Percentiles rank a stretch among this genome's conserved stretches.
Evolutionary conservation across 108 stramenopile genomes (phyloP).

Genomic region (Nannochloropsis gaditana): DNA sequence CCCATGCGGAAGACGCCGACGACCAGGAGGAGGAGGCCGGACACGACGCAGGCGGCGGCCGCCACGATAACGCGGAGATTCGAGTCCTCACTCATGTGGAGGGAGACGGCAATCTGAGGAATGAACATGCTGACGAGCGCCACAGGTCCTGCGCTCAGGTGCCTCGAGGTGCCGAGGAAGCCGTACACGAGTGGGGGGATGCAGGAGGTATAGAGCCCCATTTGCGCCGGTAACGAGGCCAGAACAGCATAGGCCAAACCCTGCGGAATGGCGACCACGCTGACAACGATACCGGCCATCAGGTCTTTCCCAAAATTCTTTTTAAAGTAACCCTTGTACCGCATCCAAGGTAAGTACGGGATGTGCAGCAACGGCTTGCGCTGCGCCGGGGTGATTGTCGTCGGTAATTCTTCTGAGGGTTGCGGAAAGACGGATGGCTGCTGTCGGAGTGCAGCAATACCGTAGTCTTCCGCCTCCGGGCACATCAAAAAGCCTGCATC

Average conservation of each 20-base stretch:
- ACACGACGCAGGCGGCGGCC: neutral
- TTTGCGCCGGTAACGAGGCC: slow-evolving; percentile 67
- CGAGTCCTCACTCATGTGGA: neutral
- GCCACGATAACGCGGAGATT: neutral
- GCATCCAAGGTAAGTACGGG: neutral
- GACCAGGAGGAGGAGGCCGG: slow-evolving; percentile 27
- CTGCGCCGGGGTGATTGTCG: neutral
- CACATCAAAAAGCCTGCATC: neutral
- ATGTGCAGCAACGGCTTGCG: neutral
- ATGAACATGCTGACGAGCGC: slow-evolving; percentile 56
- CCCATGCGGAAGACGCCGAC: slow-evolving; percentile 24
- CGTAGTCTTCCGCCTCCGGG: neutral
- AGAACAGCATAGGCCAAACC: slow-evolving; percentile 71
- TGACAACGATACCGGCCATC: slow-evolving; percentile 64
- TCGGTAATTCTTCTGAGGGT: neutral
- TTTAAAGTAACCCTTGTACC: neutral
- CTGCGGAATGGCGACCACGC: slow-evolving; percentile 73
- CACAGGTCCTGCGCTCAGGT: slow-evolving; percentile 73
- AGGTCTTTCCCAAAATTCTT: slow-evolving; percentile 31
- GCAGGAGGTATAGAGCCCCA: slow-evolving; percentile 68
- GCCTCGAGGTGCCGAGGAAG: slow-evolving; percentile 63
- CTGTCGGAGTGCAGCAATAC: neutral
- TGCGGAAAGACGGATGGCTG: neutral
- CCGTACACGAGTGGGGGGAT: slow-evolving; percentile 65
- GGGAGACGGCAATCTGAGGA: slow-evolving; percentile 18